Base-by-base conservation (phyloP, 2,329 filamentous ascomycete species). In the Mollisia scopiformis region DNA sequence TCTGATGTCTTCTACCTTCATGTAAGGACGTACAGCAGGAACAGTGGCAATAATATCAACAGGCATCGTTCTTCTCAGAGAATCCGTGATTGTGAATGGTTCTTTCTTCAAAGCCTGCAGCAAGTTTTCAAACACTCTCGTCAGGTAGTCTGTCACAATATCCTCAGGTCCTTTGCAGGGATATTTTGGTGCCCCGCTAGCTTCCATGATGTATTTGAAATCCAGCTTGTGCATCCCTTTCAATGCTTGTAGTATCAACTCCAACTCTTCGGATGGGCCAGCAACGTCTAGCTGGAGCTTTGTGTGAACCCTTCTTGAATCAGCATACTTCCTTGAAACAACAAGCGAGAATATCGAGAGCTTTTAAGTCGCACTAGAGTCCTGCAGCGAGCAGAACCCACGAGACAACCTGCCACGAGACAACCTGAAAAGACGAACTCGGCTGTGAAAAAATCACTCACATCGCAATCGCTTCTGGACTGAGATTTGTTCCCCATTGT, bases 41-140 rank as follows among this genome's bases (percentile, higher is more conserved):
- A 73, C 52, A 11, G 72, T 73, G 13, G 69, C 57, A 37, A 73
- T 68, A 37, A 74, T 68, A 61, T 74, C 72, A 2, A 71, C 68
- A 8, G 68, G 64, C 19, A 65, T 64, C 6, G 46, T 31, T 2
- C 41, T 49, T 57, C 55, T 33, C 28, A 56, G 41, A 55, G 55
- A 39, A 33, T 60, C 30, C 54, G 33, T 55, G 16, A 70, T 6
- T 56, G 33, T 11, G 65, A 56, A 3, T n/a, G n/a, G n/a, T n/a
- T n/a, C n/a, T n/a, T n/a, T n/a, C n/a, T n/a, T n/a, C n/a, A 70
- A 41, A 4, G 35, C 57, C 19, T 64, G 10, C 10, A 43, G 28
- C 10, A 72, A 33, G 33, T 56, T 60, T 6, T 62, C 21, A 25
- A 67, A 71, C 1, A 73, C 63, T 31, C 67, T 67, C 3, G 62